Percentiles rank a stretch among this genome's conserved stretches.
Evolutionary conservation across 441 rosid species (phyloP).

Genomic region (Hypseocharis bilobata): DNA sequence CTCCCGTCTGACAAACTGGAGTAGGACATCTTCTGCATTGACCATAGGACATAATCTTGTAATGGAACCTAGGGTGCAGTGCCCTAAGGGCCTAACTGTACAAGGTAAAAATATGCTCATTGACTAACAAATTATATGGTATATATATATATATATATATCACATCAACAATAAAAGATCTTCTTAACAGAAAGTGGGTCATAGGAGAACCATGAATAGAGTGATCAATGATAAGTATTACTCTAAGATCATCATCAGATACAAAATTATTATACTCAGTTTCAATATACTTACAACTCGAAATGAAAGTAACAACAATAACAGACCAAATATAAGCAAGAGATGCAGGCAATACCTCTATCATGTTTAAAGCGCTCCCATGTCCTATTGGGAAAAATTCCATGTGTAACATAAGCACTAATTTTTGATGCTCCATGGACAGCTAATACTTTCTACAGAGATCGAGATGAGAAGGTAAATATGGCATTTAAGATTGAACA

Average conservation of each 20-base stretch:
- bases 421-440: conserved; percentile 78
- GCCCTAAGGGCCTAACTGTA: too few relatives aligned
- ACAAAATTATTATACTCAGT: background rate
- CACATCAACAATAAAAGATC: background rate
- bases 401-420: conserved; percentile 95
- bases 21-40: too few relatives aligned
- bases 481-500: background rate
- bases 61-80: background rate
- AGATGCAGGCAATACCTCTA: conserved; percentile 44
- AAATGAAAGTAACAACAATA: background rate
- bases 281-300: background rate
- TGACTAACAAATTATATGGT: background rate
- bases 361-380: conserved; percentile 80
- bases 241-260: background rate
- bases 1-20: too few relatives aligned
- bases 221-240: background rate
- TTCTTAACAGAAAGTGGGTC: background rate
- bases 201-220: background rate
- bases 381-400: conserved; percentile 80
- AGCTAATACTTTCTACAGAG: conserved; percentile 62
- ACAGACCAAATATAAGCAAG: conserved; percentile 2
- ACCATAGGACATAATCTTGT: background rate
- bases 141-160: background rate
- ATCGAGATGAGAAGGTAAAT: conserved; percentile 2
- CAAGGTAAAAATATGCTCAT: background rate